Evolutionary conservation across 139 green algal species (phyloP), one percentile per base, ranked within the genome.

Genomic region (Chlamydomonas urium): DNA sequence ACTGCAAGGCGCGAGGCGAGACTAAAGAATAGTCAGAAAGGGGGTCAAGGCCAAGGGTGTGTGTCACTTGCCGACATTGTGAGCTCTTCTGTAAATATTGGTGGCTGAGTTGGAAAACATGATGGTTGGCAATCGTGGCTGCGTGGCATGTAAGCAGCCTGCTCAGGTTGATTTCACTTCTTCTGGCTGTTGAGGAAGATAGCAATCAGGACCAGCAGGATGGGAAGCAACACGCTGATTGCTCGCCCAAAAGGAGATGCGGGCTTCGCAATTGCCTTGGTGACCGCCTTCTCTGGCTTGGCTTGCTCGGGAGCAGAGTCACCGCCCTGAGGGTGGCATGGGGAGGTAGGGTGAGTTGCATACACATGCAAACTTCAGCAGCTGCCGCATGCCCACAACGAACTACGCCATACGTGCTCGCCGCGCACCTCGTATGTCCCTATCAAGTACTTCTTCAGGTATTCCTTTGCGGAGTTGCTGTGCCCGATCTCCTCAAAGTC

Each of bases 401-500:
- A 33, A 21, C 21, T 42, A 36, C n/a, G 34, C n/a, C 24, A 24
- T 29, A 29, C 34, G 4, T 4, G n/a, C 4, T 29, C 42, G 56
- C 62, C 70, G 21, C 56, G 3, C 67, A 92, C 90, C 76, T 88
- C 86, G 77, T 74, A 93, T 0, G 78, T 75, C 24, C 91, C 91
- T 45, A 96, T 88, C 8, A 83, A 66, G 65, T 93, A 94, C 73
- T 94, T 89, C 1, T 86, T 75, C 33, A 96, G 78, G 76, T 93
- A 80, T 42, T 93, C 81, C 61, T 85, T 85, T 1, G 90, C 90
- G 0, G 87, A 83, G 23, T 90, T 92, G 81, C 85, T 93, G 78
- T 96, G 90, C 1, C 90, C 91, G 69, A 96, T 95, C 66, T 96
- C 91, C n/a, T 96, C 91, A 79, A 94, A 96, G 42, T 94, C 89